phyloP scores from a whole-genome alignment of 441 rosid species.

The Metrosideros polymorpha region DNA sequence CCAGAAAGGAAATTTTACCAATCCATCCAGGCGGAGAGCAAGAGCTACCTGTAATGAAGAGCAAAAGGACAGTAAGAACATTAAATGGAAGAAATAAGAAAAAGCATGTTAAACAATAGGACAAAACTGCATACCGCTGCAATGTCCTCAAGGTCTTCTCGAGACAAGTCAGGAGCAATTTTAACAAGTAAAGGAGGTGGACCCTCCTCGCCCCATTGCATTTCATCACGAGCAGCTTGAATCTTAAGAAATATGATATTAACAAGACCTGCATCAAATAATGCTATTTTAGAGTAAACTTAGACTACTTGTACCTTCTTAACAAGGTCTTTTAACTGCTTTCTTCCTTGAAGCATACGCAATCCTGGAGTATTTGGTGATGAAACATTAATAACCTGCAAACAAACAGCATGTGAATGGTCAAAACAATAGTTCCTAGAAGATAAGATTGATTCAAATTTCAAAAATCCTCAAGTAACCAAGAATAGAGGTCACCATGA shows the following conservation, averaged over 20 bases:
- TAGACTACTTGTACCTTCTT: conserved; percentile 42
- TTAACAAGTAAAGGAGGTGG: conserved; percentile 96
- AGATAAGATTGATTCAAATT: not conserved
- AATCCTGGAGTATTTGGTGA: conserved; percentile 93
- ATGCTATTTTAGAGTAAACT: not conserved
- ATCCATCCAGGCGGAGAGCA: conserved; percentile 89
- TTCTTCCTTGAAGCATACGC: conserved; percentile 95
- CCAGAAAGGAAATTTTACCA: conserved; percentile 36
- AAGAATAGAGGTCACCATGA: not conserved
- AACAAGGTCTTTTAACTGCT: conserved; percentile 87
- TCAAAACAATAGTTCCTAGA: not conserved
- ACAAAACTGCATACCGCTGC: conserved; percentile 58
- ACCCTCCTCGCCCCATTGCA: conserved; percentile 99
- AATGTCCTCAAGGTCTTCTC: conserved; percentile 94
- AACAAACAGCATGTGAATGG: not conserved
- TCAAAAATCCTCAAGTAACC: not conserved
- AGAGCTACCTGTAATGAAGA: conserved; percentile 69
- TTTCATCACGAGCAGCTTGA: conserved; percentile 98
- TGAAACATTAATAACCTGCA: conserved; percentile 91
- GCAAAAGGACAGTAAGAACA: conserved; percentile 19
- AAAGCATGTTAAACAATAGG: not conserved
- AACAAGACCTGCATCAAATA: not conserved
- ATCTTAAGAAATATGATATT: conserved; percentile 24
- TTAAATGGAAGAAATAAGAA: not conserved
- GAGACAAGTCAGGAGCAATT: conserved; percentile 94